A percentile compares a stretch with the other conserved stretches of the same genome.
phyloP scores from a whole-genome alignment of 139 green algal genomes.

The Deuterostichococcus epilithicus region DNA sequence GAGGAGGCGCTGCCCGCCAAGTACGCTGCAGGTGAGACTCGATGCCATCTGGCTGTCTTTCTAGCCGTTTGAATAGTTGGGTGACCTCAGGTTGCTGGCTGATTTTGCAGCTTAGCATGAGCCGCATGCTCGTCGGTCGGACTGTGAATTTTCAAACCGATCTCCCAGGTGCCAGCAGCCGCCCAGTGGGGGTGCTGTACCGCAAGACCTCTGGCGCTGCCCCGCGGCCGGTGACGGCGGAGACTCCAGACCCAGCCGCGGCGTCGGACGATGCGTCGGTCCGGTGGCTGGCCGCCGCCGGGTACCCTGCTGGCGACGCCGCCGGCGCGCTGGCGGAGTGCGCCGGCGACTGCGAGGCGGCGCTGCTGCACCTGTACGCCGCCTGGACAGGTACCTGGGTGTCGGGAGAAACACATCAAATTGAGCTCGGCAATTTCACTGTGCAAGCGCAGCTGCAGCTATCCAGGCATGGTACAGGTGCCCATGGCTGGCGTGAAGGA shows the following conservation, averaged over 20 bases:
- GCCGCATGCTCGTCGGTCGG: too few relatives aligned
- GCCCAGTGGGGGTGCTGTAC: constrained; percentile 31
- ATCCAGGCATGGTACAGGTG: too few relatives aligned
- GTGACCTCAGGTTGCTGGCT: too few relatives aligned
- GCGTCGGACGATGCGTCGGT: constrained; percentile 28
- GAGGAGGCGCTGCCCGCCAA: constrained; percentile 53
- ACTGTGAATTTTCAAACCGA: too few relatives aligned
- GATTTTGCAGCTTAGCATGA: neutral
- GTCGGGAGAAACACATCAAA: neutral
- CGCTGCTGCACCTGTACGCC: constrained; percentile 35
- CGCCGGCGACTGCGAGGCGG: constrained; percentile 36
- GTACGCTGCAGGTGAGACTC: constrained; percentile 47
- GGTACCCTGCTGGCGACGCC: constrained; percentile 34
- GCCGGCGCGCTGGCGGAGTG: constrained; percentile 32
- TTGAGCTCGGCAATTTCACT: too few relatives aligned
- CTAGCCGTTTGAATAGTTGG: too few relatives aligned
- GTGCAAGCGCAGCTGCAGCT: too few relatives aligned
- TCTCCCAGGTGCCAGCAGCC: constrained; percentile 35
- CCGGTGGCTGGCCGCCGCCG: constrained; percentile 32
- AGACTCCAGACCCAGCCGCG: neutral
- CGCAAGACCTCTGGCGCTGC: neutral
- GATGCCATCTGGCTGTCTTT: too few relatives aligned
- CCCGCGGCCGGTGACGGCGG: neutral
- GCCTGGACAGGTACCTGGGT: constrained; percentile 23
- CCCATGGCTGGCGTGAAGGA: too few relatives aligned